Conservation (phyloP, 352 stramenopile genomes). For the Pythium periplocum region DNA sequence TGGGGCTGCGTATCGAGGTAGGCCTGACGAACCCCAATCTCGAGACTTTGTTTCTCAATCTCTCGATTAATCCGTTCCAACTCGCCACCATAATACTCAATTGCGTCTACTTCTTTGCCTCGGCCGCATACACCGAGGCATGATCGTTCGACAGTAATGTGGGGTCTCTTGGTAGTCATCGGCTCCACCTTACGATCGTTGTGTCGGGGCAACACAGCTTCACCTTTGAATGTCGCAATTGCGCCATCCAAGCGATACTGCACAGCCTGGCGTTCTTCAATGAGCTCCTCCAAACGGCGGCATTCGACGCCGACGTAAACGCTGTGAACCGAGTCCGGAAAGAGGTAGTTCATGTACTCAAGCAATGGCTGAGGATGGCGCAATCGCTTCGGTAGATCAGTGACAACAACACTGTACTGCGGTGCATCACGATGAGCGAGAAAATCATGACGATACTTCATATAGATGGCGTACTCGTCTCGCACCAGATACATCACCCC, state of each 20-base stretch:
- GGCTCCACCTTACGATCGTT: not conserved
- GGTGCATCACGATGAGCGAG: conserved; percentile 46
- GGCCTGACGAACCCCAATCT: conserved; percentile 46
- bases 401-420: conserved; percentile 74
- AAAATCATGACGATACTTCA: conserved; percentile 59
- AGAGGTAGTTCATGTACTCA: conserved; percentile 65
- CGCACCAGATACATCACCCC: conserved; percentile 54
- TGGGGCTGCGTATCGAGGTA: too few relatives aligned
- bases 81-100: conserved; percentile 48
- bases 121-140: conserved; percentile 42
- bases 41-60: conserved; percentile 37
- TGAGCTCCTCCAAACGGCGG: conserved; percentile 40
- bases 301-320: conserved; percentile 77
- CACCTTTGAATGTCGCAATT: conserved; percentile 33
- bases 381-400: conserved; percentile 49
- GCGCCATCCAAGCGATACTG: conserved; percentile 48
- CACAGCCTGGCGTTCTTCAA: conserved; percentile 45
- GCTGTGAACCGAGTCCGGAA: conserved; percentile 50
- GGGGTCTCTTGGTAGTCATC: conserved; percentile 28
- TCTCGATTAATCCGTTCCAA: conserved; percentile 45
- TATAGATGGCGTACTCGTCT: conserved; percentile 54
- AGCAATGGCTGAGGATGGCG: conserved; percentile 50
- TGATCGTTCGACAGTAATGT: conserved; percentile 28
- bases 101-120: conserved; percentile 48
- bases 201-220: not conserved